Evolutionary conservation across 352 stramenopile genomes (phyloP).

Genomic region (Aphanomyces euteiches): DNA sequence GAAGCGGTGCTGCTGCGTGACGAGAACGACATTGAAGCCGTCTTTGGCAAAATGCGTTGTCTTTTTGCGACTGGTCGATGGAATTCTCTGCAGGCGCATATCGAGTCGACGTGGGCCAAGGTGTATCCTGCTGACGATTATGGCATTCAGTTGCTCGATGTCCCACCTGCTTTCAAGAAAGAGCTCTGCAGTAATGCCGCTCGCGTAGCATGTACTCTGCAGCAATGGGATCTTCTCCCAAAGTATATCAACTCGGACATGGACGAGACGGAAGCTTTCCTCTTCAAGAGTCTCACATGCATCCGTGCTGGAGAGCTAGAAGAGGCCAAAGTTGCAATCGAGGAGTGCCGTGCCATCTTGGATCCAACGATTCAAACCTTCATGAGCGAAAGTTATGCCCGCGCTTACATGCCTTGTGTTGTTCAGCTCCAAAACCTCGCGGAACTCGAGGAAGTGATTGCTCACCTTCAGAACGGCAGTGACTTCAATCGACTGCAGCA

Average conservation of each 20-base stretch:
- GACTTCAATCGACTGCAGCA: conserved; percentile 70
- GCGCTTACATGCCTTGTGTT: conserved; percentile 95
- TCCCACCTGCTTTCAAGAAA: conserved; percentile 77
- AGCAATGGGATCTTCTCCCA: conserved; percentile 82
- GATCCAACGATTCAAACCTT: conserved; percentile 96
- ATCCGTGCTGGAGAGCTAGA: conserved; percentile 94
- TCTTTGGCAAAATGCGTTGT: conserved; percentile 98
- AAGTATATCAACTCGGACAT: conserved; percentile 87
- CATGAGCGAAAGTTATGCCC: conserved; percentile 96
- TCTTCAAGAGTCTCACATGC: conserved; percentile 89
- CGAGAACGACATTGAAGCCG: conserved; percentile 90
- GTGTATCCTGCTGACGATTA: conserved; percentile 69
- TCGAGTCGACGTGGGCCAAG: conserved; percentile 80
- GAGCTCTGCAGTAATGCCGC: conserved; percentile 80
- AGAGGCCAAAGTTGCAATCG: conserved; percentile 89
- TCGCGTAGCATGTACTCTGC: conserved; percentile 72
- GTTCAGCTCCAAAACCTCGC: conserved; percentile 97
- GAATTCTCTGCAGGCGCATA: conserved; percentile 93
- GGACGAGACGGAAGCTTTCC: conserved; percentile 76
- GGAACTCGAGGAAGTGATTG: conserved; percentile 92
- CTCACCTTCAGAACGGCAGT: conserved; percentile 58
- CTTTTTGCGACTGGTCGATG: conserved; percentile 97
- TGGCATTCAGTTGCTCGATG: conserved; percentile 55
- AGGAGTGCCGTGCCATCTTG: conserved; percentile 92
- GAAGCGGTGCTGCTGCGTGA: conserved; percentile 71